Base-by-base conservation (phyloP, 345 rosid genomes). In the Populus deltoides region DNA sequence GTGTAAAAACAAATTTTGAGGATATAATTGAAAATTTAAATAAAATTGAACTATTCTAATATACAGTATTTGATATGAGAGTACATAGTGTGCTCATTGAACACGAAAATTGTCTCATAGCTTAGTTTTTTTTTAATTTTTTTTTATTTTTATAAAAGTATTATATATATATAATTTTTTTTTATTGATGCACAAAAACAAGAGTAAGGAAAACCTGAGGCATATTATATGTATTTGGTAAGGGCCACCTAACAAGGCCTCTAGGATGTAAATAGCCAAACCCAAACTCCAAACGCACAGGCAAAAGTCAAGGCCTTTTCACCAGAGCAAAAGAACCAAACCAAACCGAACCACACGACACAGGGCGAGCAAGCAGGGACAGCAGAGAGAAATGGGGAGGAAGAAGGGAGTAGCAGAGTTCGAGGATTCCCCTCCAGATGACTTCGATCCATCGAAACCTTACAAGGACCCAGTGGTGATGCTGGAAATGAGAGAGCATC, bases 391-490 rank as follows among this genome's bases (percentile, higher is more conserved):
- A 81, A 94, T 97, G 99, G 99, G 98, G 75, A 92, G 99, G 87
- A 94, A 87, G 94, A 92, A 92, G 86, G 91, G 91, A 72, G 88
- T 86, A 0, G 87, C 81, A 39, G 99, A 92, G 92, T 97, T 94
- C 90, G 99, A 92, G 49, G 99, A 97, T 78, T 79, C 94, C 86
- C 89, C 98, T 86, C 99, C 99, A 85, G 99, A 94, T 83, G 94
- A 90, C 24, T 97, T 94, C 85, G 98, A 97, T 80, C 91, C 97
- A 63, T 83, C 62, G 29, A 73, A 94, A 66, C 97, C 98, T 39
- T 94, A 94, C 86, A 94, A 92, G 86, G 99, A 94, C 75, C 99
- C 99, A 77, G 99, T 94, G 84, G 99, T 97, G 69, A 88, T 92
- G 95, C 83, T 97, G 53, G 99, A 97, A 84, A 97, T 97, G 97